These are phyloP conservation scores for Candida sphagnicola DNA, from an alignment of 805 yeast species.

Conservation along the genomic window DNA sequence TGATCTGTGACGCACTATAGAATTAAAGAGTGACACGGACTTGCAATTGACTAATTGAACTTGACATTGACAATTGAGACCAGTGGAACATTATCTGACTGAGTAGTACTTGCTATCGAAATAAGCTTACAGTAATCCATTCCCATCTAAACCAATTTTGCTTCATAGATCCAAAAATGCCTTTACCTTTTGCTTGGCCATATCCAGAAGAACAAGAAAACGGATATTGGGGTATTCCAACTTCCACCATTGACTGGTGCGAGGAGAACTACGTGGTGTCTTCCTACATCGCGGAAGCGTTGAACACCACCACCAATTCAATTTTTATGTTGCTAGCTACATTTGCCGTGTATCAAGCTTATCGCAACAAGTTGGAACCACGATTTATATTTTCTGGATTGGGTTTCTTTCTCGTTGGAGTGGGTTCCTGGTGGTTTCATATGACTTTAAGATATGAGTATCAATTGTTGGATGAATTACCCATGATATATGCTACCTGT, in stretches of 20 bases:
- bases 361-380: constrained; percentile 56
- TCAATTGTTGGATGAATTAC: constrained; percentile 91
- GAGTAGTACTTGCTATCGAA: too few relatives aligned
- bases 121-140: too few relatives aligned
- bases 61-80: too few relatives aligned
- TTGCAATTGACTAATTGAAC: too few relatives aligned
- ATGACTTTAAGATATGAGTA: constrained; percentile 90
- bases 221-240: constrained; percentile 79
- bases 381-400: constrained; percentile 68
- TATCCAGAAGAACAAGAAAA: constrained; percentile 52
- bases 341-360: constrained; percentile 62
- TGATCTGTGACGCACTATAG: too few relatives aligned
- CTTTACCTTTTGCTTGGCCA: constrained; percentile 47
- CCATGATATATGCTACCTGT: constrained; percentile 98
- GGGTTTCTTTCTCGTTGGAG: constrained; percentile 86
- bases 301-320: constrained; percentile 79
- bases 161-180: background rate
- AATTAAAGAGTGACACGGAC: too few relatives aligned
- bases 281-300: constrained; percentile 81
- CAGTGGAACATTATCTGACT: too few relatives aligned
- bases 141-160: too few relatives aligned
- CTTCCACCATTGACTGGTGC: constrained; percentile 98
- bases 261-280: constrained; percentile 93
- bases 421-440: constrained; percentile 94
- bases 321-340: constrained; percentile 50